These are phyloP conservation scores for Colletotrichum tabaci DNA, from an alignment of 2,329 filamentous ascomycete genomes.

Conservation along the genomic window DNA sequence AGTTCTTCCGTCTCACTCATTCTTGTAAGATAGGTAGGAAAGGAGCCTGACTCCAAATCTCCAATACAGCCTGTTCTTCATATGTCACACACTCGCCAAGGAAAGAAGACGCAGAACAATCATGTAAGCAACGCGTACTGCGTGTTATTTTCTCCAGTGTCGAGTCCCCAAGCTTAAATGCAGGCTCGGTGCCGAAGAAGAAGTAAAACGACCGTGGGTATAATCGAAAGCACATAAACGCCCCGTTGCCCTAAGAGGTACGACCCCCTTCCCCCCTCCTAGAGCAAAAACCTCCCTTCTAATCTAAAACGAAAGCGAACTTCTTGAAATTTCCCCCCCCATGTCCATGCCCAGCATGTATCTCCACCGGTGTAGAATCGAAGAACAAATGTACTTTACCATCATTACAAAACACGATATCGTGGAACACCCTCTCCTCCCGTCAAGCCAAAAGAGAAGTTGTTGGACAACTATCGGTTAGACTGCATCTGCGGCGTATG, in stretches of 20 bases:
- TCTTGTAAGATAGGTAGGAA: not conserved
- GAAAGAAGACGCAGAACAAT: not conserved
- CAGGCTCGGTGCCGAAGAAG: not conserved
- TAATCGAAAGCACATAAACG: not conserved
- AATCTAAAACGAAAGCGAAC: not conserved
- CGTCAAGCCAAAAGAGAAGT: not conserved
- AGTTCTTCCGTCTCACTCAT: too few relatives aligned
- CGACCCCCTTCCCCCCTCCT: not conserved
- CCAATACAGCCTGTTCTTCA: not conserved
- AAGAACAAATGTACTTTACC: constrained; percentile 6
- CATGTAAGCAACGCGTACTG: not conserved
- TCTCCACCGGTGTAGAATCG: constrained; percentile 2
- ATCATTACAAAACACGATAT: constrained; percentile 21
- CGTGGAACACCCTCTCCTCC: not conserved
- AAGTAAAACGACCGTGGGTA: constrained; percentile 23
- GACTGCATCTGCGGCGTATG: constrained; percentile 26
- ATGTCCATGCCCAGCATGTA: constrained; percentile 8
- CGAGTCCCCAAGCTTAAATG: not conserved
- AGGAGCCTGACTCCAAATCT: not conserved
- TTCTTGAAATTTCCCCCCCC: not conserved
- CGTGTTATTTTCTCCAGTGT: not conserved
- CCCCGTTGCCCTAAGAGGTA: constrained; percentile 1
- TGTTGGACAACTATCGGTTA: not conserved
- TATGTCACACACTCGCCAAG: not conserved
- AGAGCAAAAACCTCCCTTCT: not conserved